phyloP scores from a whole-genome alignment of 192 early-diverging fungal genomes.

The Entomortierella lignicola region DNA sequence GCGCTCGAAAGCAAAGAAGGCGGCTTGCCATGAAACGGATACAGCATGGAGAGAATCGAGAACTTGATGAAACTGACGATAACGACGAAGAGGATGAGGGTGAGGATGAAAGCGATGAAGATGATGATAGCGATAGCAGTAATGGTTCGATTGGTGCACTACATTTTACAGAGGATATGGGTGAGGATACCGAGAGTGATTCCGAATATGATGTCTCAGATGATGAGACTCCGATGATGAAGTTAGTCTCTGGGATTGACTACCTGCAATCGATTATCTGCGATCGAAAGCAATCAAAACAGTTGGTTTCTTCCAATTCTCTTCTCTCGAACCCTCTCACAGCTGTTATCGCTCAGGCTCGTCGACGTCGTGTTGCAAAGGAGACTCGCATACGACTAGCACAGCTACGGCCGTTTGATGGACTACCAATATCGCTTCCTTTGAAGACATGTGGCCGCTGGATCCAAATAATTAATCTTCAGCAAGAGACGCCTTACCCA shows the following conservation, averaged over 20 bases:
- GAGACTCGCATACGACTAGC: conserved; percentile 9
- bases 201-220: conserved; percentile 29
- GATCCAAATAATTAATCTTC: conserved; percentile 50
- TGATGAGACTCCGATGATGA: conserved; percentile 38
- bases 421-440: conserved; percentile 24
- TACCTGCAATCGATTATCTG: conserved; percentile 3
- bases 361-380: conserved; percentile 5
- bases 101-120: not conserved
- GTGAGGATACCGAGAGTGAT: conserved; percentile 2
- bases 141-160: not conserved
- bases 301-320: not conserved
- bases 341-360: conserved; percentile 6
- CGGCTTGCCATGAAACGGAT: not conserved
- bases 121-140: not conserved
- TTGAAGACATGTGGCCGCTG: conserved; percentile 34
- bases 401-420: conserved; percentile 18
- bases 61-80: not conserved
- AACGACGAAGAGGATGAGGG: not conserved
- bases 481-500: conserved; percentile 26
- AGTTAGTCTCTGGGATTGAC: conserved; percentile 25
- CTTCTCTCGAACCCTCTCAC: not conserved
- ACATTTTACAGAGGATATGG: not conserved
- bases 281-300: not conserved
- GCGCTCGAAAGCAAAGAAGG: conserved; percentile 1
- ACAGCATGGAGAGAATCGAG: not conserved